Base-by-base conservation (phyloP, 176 grass and related monocot genomes). In the Triticum urartu region DNA sequence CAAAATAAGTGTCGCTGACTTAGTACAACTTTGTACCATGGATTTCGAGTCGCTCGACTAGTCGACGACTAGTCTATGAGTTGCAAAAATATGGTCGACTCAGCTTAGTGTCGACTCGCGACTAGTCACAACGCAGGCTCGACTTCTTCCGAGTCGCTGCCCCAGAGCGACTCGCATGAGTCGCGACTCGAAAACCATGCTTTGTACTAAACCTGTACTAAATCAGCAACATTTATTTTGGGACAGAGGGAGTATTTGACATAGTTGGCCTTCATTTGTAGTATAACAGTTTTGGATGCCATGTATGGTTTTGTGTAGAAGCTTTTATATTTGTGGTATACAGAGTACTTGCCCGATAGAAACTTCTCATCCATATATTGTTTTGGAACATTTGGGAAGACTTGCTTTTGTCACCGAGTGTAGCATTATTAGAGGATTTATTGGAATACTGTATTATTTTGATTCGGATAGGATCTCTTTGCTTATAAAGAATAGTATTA, bases 401-500 rank as follows among this genome's bases (percentile, higher is more conserved):
- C 54, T 17, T 83, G 24, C 25, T 83, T 63, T 73, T 25, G 13
- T 42, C 65, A 73, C 39, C 20, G 25, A 36, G 36, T 77, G 60
- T 50, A 62, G 26, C 36, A 77, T 77, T 32, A 45, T 50, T 48
- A 11, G 26, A 50, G 20, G 7, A 12, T 71, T 30, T 62, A 3
- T 52, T 77, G 7, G 35, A 86, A 39, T 78, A 28, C 24, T 20
- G 52, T 73, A 73, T 39, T 79, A 28, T 14, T 74, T 30, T 50
- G 65, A 32, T 52, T 58, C 20, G 40, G 42, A 59, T 71, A 58
- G 2, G 20, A 9, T 68, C 40, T 80, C 64, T 80, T 81, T 43
- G 45, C 79, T 75, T 18, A 50, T 35, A 26, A 75, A 75, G 17
- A 72, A 74, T 65, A 18, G 24, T 25, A 64, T 75, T 81, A 76